Base-by-base conservation (phyloP, 2,329 filamentous ascomycete species). In the Tolypocladium capitatum region DNA sequence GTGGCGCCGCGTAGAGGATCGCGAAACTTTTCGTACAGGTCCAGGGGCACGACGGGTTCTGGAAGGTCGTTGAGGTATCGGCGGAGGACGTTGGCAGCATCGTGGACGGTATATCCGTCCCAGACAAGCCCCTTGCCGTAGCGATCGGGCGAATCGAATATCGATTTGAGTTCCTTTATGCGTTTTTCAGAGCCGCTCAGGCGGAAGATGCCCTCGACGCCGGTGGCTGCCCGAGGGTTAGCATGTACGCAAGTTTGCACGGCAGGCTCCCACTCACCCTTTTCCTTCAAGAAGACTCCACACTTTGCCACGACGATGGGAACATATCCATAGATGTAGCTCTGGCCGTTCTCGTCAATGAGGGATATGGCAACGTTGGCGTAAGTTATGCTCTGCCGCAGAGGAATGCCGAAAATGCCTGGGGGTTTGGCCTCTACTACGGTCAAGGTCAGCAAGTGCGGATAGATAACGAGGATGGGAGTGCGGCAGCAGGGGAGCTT, bases 221-320 rank as follows among this genome's bases (percentile, higher is more conserved):
- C 83, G 56, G 91, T 97, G 31, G 92, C 92, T 97, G 54, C 52
- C 24, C 32, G 42, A 63, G 44, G 36, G 51, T 61, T 48, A 63
- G 56, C 49, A 49, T 18, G 38, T 11, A 18, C 24, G 38, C 24
- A 13, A 18, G 9, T 11, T 4, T 28, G 24, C 24, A 18, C 24
- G 7, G 4, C 11, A 20, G 18, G n/a, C 28, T 31, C 31, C 31
- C 36, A 46, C 45, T 24, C 20, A 96, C 92, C 92, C 78, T 94
- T 96, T 66, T 98, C 92, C 67, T 98, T 98, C 55, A 98, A 66
- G 57, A 90, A 98, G 4, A 98, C 90, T 52, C 92, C 92, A 64
- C 92, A 97, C 66, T 98, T 98, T 33, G 92, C 92, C 47, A 98
- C 91, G 40, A 98, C 91, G 54, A 98, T 97, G 18, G 92, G 92